Evolutionary conservation across 805 yeast species (phyloP).

Genomic region (Lipomyces mesembrius): DNA sequence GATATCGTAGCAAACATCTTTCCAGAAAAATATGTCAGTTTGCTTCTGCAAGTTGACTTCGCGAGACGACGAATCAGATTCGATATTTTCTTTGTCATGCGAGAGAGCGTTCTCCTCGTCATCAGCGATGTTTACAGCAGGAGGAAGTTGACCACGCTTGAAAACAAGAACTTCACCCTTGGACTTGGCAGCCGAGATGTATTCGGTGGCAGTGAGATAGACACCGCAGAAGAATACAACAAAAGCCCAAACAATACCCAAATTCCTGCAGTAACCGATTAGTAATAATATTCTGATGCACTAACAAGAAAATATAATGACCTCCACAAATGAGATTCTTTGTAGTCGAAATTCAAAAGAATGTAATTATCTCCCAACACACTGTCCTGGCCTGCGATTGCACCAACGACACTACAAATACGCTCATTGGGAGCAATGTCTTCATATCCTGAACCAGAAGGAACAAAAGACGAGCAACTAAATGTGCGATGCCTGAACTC

Average conservation of each 20-base stretch:
- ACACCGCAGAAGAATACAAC: conserved; percentile 57
- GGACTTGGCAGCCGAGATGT: conserved; percentile 47
- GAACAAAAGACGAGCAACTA: conserved; percentile 50
- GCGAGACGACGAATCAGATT: conserved; percentile 13
- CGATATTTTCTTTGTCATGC: conserved; percentile 23
- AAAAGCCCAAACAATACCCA: conserved; percentile 65
- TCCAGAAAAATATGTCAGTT: conserved; percentile 72
- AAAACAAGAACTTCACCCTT: conserved; percentile 36
- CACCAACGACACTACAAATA: conserved; percentile 63
- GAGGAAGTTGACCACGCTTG: conserved; percentile 28
- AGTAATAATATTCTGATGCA: background rate
- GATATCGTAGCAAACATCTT: conserved; percentile 71
- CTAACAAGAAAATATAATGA: background rate
- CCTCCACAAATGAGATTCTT: conserved; percentile 58
- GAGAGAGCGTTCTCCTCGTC: conserved; percentile 27
- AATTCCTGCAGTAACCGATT: conserved; percentile 48
- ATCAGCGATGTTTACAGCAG: conserved; percentile 22
- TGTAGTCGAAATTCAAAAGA: conserved; percentile 51
- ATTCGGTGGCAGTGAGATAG: conserved; percentile 61
- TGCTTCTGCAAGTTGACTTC: conserved; percentile 31
- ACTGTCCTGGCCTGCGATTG: conserved; percentile 54
- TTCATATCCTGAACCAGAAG: conserved; percentile 51
- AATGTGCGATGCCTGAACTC: conserved; percentile 53
- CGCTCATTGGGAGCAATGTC: conserved; percentile 44
- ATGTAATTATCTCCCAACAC: conserved; percentile 62